Base-by-base conservation (phyloP, 345 rosid species). In the Camelina sativa region DNA sequence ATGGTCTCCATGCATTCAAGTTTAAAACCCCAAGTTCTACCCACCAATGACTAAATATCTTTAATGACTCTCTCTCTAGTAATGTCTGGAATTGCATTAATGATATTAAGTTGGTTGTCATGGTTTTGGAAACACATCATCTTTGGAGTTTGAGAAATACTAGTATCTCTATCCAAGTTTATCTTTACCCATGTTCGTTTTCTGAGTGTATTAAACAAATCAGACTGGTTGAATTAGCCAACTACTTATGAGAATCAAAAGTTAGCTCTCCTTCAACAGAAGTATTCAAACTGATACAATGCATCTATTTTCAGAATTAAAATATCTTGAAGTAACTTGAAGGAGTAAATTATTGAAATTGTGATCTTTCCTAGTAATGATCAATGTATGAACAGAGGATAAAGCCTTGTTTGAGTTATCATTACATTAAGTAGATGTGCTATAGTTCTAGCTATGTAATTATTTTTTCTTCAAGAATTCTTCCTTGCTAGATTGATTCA, bases 1-100 rank as follows among this genome's bases (percentile, higher is more conserved):
- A 78, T 72, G 73, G 77, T 65, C 64, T 12, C 54, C 77, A 66
- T 78, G 77, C 77, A 78, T 78, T 72, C 77, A 78, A 22, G 59
- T 71, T 65, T 25, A 65, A 59, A 67, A 75, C 46, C 67, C 67
- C 62, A 69, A 76, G 67, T 71, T 71, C 65, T 72, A 78, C 73
- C 74, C 67, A 72, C 77, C 77, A 52, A 23, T 72, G 73, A 66
- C 44, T 64, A 65, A 25, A 30, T 65, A 23, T 51, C 48, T 65
- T 59, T 17, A 63, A 20, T 65, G 52, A 44, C 64, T 32, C 15
- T 57, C 30, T 58, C 30, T 58, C 11, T 64, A 32, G 22, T 16
- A 55, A 9, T 76, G 66, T 64, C 7, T 28, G 47, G 30, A 59
- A 48, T 57, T 30, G 68, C 62, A 65, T 71, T 51, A 57, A 51